These are phyloP conservation scores for Nemania diffusa DNA, from an alignment of 2,329 filamentous ascomycete species.

Conservation along the genomic window DNA sequence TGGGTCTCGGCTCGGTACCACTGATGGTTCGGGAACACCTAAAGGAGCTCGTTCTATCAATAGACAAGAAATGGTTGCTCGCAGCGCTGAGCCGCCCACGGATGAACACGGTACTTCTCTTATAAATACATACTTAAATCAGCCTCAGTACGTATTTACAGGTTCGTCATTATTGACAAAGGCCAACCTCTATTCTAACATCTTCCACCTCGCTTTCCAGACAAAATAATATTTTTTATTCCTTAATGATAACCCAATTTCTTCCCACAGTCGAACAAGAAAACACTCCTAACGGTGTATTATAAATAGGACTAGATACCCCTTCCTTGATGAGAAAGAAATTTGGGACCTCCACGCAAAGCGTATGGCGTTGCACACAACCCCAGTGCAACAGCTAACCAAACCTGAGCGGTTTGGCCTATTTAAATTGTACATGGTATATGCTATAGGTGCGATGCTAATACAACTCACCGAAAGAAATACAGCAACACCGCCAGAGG, in stretches of 20 bases:
- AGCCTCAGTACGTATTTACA: constrained; percentile 51
- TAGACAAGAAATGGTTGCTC: constrained; percentile 55
- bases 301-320: constrained; percentile 53
- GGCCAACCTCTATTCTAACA: background rate
- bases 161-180: background rate
- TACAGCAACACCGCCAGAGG: constrained; percentile 53
- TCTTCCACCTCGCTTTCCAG: background rate
- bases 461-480: constrained; percentile 60
- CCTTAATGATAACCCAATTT: background rate
- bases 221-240: background rate
- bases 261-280: background rate
- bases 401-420: constrained; percentile 54
- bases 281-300: constrained; percentile 16
- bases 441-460: constrained; percentile 62
- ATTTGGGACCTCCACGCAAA: constrained; percentile 57
- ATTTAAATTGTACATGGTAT: constrained; percentile 63
- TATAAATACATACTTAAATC: constrained; percentile 57
- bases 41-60: constrained; percentile 44
- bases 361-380: constrained; percentile 51
- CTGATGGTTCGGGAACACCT: constrained; percentile 19
- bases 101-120: constrained; percentile 58
- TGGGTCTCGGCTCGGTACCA: constrained; percentile 26
- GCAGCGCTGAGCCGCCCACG: constrained; percentile 57
- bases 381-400: constrained; percentile 51
- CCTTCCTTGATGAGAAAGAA: constrained; percentile 59